Evolutionary conservation across 2,329 filamentous ascomycete species (phyloP), one percentile per base, ranked within the genome.

Genomic region (Raffaelea albimanens): DNA sequence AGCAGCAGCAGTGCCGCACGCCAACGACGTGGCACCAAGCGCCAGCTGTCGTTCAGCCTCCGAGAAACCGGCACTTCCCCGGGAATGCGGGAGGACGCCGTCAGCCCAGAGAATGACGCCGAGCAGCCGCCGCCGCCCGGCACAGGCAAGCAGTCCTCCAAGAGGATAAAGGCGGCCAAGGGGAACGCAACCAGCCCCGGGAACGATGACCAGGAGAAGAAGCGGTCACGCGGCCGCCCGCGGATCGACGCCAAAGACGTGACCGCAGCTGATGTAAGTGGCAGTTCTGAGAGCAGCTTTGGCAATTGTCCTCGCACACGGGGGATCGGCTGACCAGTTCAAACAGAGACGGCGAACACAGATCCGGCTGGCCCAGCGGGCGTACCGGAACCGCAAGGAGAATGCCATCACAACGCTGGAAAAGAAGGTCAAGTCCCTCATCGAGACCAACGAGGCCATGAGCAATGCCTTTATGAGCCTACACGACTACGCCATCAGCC

Each of bases 301-400:
- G 11, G 14, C n/a, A n/a, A n/a, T n/a, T n/a, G n/a, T n/a, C n/a
- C n/a, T n/a, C n/a, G n/a, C n/a, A n/a, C n/a, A n/a, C n/a, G n/a
- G n/a, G n/a, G n/a, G n/a, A n/a, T 36, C 21, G 4, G n/a, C 52
- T 52, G 20, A 41, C 51, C 43, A 23, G 38, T 21, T 34, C 38
- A 86, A 5, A 36, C 48, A 65, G 85, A 83, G 87, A 52, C 83
- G 89, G 45, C 78, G 89, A 47, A 91, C 87, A 5, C 89, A 95
- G 61, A 93, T 95, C 53, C 82, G 89, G 21, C 75, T 91, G 47
- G 89, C 89, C 2, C 89, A 95, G 62, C 73, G 88, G 54, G 87
- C 87, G 1, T 95, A 95, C 59, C 80, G 89, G 16, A 80, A 85
- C 58, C 82, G 89, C 45, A 95, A 95, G 64, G 89, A 95, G 59